Evolutionary conservation across 495 filamentous ascomycete genomes (phyloP), one percentile per base, ranked within the genome.

Genomic region (Articulospora tetracladia): DNA sequence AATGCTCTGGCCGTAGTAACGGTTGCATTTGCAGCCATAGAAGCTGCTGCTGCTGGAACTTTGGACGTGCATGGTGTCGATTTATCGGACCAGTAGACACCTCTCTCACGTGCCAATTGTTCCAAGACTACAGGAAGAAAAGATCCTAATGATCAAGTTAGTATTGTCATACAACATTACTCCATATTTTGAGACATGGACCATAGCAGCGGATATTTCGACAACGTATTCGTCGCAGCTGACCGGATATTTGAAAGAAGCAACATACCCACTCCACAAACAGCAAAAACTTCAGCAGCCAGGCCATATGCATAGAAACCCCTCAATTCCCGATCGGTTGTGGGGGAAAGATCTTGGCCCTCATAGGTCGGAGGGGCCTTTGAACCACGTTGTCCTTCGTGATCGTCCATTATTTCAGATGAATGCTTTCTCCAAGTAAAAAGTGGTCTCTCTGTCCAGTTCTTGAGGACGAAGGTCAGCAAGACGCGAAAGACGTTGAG

Each of bases 241-340:
- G 51, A 24, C 11, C 25, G 4, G 3, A 41, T 27, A 17, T 27
- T 24, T 11, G 15, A 41, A 17, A 25, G 26, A 25, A 41, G 22
- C 22, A 39, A 46, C 64, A 25, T 55, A 69, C 68, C 79, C 78
- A 79, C 77, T 85, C 93, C 93, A 70, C 94, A 98, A 32, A 98
- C 88, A 17, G 94, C 90, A 69, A 97, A 98, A 36, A 96, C 92
- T 73, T 98, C 94, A 22, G 93, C 91, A 22, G 94, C 94, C 79
- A 93, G 96, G 44, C 88, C 90, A 79, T 98, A 98, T 59, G 87
- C 87, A 74, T 97, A 98, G 88, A 93, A 98, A 39, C 94, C 94
- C 12, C 82, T 82, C 41, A 97, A 81, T 78, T 98, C 94, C 67
- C 87, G 90, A 57, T 74, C 78, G 66, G 89, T 96, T 3, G 94